phyloP scores from a whole-genome alignment of 805 yeast genomes.

The Torulaspora quercuum region DNA sequence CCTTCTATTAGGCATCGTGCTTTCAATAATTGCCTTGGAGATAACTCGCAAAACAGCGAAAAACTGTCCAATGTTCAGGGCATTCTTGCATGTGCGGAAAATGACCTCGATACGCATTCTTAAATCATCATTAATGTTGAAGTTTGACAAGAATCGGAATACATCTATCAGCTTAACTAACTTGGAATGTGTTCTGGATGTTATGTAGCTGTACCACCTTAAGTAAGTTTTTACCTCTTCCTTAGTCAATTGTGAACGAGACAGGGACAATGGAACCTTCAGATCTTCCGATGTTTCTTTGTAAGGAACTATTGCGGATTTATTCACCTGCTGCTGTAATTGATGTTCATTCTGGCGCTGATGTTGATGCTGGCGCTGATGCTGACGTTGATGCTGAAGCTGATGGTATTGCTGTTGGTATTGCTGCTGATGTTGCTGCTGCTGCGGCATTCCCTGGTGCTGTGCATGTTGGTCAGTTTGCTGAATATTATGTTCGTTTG shows the following conservation, averaged over 20 bases:
- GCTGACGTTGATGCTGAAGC: not conserved
- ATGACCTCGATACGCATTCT: conserved; percentile 51
- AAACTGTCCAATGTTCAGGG: conserved; percentile 84
- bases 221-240: conserved; percentile 83
- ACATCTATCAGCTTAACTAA: conserved; percentile 72
- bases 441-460: too few relatives aligned
- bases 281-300: conserved; percentile 39
- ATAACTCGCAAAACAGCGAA: conserved; percentile 80
- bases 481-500: too few relatives aligned
- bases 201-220: conserved; percentile 88
- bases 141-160: conserved; percentile 72
- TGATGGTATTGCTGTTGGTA: not conserved
- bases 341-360: conserved; percentile 9
- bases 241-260: conserved; percentile 62
- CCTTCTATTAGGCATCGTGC: conserved; percentile 50
- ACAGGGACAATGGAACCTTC: conserved; percentile 58
- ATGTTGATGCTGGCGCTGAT: conserved; percentile 10
- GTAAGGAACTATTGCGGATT: conserved; percentile 13
- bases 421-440: too few relatives aligned
- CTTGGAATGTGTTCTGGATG: conserved; percentile 63
- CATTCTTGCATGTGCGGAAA: conserved; percentile 48
- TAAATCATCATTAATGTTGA: conserved; percentile 53
- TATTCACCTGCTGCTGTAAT: conserved; percentile 2
- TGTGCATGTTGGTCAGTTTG: too few relatives aligned
- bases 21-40: conserved; percentile 58